Base-by-base conservation (phyloP, 176 grass and related monocot genomes). In the Olyra latifolia region DNA sequence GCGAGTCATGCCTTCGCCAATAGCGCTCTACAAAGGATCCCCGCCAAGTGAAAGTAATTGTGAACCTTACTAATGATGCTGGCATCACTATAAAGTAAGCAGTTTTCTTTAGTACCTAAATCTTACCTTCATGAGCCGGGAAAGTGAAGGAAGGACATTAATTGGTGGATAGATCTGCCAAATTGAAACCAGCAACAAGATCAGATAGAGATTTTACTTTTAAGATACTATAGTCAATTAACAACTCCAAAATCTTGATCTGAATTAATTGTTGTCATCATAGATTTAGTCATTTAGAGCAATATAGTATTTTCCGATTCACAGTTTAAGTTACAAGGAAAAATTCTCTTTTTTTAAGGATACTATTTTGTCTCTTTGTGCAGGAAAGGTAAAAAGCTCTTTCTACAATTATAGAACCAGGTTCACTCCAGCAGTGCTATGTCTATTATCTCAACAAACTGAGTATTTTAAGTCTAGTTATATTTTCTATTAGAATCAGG, bases 101-200 rank as follows among this genome's bases (percentile, higher is more conserved):
- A 29, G 40, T 13, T 45, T 45, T 69, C 61, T 69, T 80, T 57
- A 59, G 24, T 80, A 56, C 23, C 49, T 58, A 45, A 58, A 59
- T 12, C 25, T 59, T 71, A 91, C 89, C 83, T 94, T 91, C 92
- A 94, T 91, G 57, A 94, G 73, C 55, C 89, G 65, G 39, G 92
- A 94, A n/a, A 94, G 87, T 71, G 92, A 94, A 40, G 92, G 92
- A 62, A 94, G 89, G n/a, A 91, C 92, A 85, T 94, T 94, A 57
- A 94, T 94, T 4, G 92, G 92, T 50, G 89, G 92, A 58, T 94
- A 94, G 35, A 94, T 94, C 92, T 91, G 86, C 41, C 17, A 81
- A 16, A 48, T 45, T 69, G 20, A 41, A 80, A 58, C 32, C 25
- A 69, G 67, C 7, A 76, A 76, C 54, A 81, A 0, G 25, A 35